These are phyloP conservation scores for Paraphaeosphaeria sporulosa DNA, from an alignment of 2,329 filamentous ascomycete species.

Conservation along the genomic window DNA sequence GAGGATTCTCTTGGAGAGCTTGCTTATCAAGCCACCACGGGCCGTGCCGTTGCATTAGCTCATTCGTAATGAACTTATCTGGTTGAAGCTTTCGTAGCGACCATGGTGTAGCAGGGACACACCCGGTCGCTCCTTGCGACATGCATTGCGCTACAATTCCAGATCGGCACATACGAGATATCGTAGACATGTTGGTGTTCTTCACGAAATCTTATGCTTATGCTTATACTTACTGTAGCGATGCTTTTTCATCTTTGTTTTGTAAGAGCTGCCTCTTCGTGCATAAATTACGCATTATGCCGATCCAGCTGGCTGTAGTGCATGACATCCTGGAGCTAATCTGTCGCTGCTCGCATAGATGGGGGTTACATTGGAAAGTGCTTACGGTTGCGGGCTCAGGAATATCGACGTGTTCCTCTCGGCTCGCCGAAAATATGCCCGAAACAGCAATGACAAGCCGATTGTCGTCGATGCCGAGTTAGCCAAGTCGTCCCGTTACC, in stretches of 20 bases:
- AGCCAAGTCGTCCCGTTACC: background rate
- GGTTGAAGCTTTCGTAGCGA: background rate
- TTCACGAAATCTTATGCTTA: too few relatives aligned
- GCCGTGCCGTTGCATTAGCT: slow-evolving; percentile 9
- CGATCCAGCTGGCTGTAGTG: too few relatives aligned
- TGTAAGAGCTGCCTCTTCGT: too few relatives aligned
- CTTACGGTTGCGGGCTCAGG: background rate
- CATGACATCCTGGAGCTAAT: too few relatives aligned
- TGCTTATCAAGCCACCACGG: slow-evolving; percentile 1
- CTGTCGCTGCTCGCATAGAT: too few relatives aligned
- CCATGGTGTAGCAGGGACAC: background rate
- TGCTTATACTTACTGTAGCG: too few relatives aligned
- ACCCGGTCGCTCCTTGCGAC: background rate
- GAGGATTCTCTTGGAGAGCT: slow-evolving; percentile 1
- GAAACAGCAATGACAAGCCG: background rate
- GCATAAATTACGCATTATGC: too few relatives aligned
- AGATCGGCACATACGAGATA: too few relatives aligned
- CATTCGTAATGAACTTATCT: background rate
- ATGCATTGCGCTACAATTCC: too few relatives aligned
- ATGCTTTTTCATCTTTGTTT: too few relatives aligned
- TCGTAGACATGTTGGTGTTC: too few relatives aligned
- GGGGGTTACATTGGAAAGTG: background rate
- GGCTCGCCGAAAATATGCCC: background rate
- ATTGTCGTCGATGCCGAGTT: background rate
- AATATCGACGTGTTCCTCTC: background rate